Base-by-base conservation (phyloP, 177 flowering plant species). In the Vitis hybrid region DNA sequence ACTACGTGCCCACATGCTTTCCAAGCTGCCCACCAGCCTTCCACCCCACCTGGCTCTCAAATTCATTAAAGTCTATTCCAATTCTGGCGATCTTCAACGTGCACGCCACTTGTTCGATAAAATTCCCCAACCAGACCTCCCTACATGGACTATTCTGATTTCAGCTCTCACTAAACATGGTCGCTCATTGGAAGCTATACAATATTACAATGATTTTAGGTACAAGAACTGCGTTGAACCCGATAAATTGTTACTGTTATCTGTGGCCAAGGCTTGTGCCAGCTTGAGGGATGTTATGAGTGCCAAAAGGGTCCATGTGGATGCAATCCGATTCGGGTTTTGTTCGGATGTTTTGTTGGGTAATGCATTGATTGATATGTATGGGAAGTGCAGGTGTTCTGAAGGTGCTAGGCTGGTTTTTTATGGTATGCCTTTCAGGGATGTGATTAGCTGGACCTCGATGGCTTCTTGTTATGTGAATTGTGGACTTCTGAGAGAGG, bases 381-480 rank as follows among this genome's bases (percentile, higher is more conserved):
- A 80, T 71, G 89, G 81, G 56, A 86, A 88, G 60, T 88, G 89
- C 49, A 76, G 67, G 72, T 76, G 11, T 27, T 35, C 69, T 60
- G 70, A 79, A 46, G 88, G 84, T 32, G 88, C 86, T 11, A 70
- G 49, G 46, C 66, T 32, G 60, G 85, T 83, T n/a, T 86, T 88
- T 61, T 70, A 71, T 55, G 76, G 69, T 35, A 65, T 84, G 74
- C 60, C 18, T 8, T 51, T 24, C 0, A 88, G 75, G 71, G 89
- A 88, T 78, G 91, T 84, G 66, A 70, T 86, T 65, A 77, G 89
- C 30, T 88, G 91, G 91, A 85, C 89, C 1, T 82, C 91, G 0
- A 55, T 86, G 62, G 72, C 71, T 49, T 77, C 83, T 3, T 81
- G 83, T 69, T 79, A 80, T 75, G 75, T 79, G n/a, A 79, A 67